These are phyloP conservation scores for Schoenoplectus triqueter DNA, from an alignment of 202 grass and related monocot genomes.

Conservation along the genomic window DNA sequence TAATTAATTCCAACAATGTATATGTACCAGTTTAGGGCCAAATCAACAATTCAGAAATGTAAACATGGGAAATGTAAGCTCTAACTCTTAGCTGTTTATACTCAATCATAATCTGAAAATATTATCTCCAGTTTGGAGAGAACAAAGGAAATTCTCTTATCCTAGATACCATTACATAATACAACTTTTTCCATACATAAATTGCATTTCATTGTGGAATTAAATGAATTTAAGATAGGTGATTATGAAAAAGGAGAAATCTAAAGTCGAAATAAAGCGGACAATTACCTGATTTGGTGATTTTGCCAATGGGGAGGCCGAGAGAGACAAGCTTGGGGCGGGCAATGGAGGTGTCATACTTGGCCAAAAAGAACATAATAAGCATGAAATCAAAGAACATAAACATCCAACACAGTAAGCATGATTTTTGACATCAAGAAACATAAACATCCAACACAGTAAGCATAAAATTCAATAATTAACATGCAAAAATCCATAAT, in stretches of 20 bases:
- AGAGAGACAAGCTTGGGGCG: conserved; percentile 59
- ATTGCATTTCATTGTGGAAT: too few species aligned
- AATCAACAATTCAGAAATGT: too few species aligned
- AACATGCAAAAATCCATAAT: too few species aligned
- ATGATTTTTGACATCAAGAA: too few species aligned
- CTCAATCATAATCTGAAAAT: not conserved
- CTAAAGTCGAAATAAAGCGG: not conserved
- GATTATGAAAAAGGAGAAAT: not conserved
- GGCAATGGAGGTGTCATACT: conserved; percentile 43
- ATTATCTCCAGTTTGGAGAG: not conserved
- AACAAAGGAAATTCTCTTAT: not conserved
- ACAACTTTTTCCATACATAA: too few species aligned
- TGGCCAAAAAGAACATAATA: too few species aligned
- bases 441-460: too few species aligned
- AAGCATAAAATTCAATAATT: too few species aligned
- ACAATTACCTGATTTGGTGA: conserved; percentile 66
- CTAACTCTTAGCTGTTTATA: not conserved
- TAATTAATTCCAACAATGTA: too few species aligned
- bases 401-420: too few species aligned
- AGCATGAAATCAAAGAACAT: too few species aligned
- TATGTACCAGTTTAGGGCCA: not conserved
- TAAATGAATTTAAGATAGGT: too few species aligned
- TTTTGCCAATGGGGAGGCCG: conserved; percentile 75
- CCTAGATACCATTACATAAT: not conserved
- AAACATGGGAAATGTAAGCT: not conserved